These are phyloP conservation scores for Cladosporium sp. DNA, from an alignment of 2,329 filamentous ascomycete species.

Conservation along the genomic window DNA sequence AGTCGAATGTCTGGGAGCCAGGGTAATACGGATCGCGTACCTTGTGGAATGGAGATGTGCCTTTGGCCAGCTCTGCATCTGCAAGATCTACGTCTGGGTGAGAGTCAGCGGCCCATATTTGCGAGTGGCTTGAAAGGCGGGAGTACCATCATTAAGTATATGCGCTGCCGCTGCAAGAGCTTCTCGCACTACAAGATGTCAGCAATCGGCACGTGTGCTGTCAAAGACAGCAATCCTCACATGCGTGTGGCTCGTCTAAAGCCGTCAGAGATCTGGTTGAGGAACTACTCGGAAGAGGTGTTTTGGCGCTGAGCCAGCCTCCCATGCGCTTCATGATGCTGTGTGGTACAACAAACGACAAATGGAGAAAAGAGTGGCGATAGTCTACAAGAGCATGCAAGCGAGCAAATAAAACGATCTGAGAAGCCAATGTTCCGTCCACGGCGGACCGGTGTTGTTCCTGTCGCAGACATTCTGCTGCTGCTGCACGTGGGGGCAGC, in stretches of 20 bases:
- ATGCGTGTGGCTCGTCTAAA: constrained; percentile 54
- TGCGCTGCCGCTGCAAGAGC: constrained; percentile 35
- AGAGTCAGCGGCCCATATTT: constrained; percentile 22
- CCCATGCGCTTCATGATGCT: constrained; percentile 29
- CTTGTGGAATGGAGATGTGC: constrained; percentile 81
- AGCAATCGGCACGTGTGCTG: constrained; percentile 3
- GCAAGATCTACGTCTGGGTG: constrained; percentile 64
- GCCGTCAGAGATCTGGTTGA: constrained; percentile 54
- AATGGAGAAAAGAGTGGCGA: neutral
- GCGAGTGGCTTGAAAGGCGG: neutral
- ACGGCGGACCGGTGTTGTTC: neutral
- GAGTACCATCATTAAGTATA: constrained; percentile 39
- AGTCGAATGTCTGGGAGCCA: neutral
- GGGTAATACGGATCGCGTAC: constrained; percentile 32
- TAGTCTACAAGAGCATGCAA: neutral
- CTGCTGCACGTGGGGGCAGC: neutral
- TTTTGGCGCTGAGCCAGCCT: constrained; percentile 38
- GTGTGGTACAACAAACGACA: neutral
- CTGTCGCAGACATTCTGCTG: neutral
- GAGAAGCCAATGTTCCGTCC: neutral
- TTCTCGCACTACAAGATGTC: constrained; percentile 37
- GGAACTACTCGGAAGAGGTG: constrained; percentile 29
- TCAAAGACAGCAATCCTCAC: constrained; percentile 38
- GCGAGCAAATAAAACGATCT: neutral
- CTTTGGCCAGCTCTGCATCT: constrained; percentile 65